Evolutionary conservation across 768 basidiomycete species (phyloP).

Genomic region (Russula ochroleuca): DNA sequence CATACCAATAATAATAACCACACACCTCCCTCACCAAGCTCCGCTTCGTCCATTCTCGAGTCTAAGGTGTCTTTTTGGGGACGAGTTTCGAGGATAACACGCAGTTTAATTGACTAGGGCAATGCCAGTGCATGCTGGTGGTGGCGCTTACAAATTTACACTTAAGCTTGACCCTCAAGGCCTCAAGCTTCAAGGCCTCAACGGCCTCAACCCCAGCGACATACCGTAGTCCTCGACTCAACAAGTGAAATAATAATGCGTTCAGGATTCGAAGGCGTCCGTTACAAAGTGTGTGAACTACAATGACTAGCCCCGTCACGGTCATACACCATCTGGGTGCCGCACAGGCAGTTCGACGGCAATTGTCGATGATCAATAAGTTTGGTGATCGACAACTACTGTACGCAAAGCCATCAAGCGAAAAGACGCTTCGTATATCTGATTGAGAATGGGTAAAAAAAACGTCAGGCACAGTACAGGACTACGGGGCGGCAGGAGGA

Average conservation of each 20-base stretch:
- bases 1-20: background rate
- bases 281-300: too few species aligned
- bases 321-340: background rate
- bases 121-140: too few species aligned
- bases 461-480: background rate
- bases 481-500: slow-evolving; percentile 29
- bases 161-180: too few species aligned
- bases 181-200: too few species aligned
- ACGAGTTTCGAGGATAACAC: background rate
- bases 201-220: too few species aligned
- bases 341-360: background rate
- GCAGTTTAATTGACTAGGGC: too few species aligned
- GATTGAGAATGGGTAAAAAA: slow-evolving; percentile 6
- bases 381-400: background rate
- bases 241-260: background rate
- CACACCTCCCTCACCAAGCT: background rate
- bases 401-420: slow-evolving; percentile 30
- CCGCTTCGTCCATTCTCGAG: slow-evolving; percentile 1
- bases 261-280: too few species aligned
- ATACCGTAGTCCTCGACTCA: background rate
- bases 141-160: too few species aligned
- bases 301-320: background rate
- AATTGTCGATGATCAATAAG: background rate
- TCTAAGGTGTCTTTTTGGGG: background rate
- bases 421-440: slow-evolving; percentile 59